Base-by-base conservation (phyloP, 73 alveolate species). In the Effrenium voratum region DNA sequence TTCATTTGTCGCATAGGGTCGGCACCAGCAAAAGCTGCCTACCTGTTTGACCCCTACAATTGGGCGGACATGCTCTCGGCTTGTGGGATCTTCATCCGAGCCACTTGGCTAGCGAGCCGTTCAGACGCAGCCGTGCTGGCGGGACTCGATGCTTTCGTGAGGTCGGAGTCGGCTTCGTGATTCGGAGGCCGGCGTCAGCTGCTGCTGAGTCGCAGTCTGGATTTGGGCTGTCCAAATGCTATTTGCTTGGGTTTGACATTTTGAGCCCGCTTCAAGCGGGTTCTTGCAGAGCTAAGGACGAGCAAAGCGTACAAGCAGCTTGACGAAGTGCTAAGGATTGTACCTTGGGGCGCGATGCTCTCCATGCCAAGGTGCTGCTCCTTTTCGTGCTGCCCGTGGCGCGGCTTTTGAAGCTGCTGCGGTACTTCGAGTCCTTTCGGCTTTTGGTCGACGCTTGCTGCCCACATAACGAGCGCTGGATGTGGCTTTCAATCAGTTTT, bases 361-460 rank as follows among this genome's bases (percentile, higher is more conserved):
- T n/a, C n/a, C n/a, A n/a, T 55, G 49, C 63, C 44, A 16, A 90
- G 97, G 97, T 70, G 57, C 26, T 90, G 1, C 97, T 90, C 30
- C 97, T 90, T 10, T 68, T 90, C 44, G 52, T 50, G 10, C 59
- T 90, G 52, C 97, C 97, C 30, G 83, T 90, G 82, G 55, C 46
- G 34, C 97, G 97, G 41, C 59, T 90, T 22, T 44, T 90, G 59
- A 90, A 90, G 57, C 87, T 90, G 55, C 52, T 90, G 82, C 70
- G 97, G 34, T 90, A 90, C 52, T 68, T 90, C 66, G 88, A 90
- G 22, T 66, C 97, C 49, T 90, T 90, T 76, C 82, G 97, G 38
- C 76, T 90, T 43, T 80, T 90, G 66, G 79, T 90, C 36, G n/a
- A n/a, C n/a, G n/a, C n/a, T n/a, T n/a, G n/a, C n/a, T n/a, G n/a